Evolutionary conservation across 1,284 basidiomycete species (phyloP), one percentile per base, ranked within the genome.

Genomic region (Afroboletus lepidellus): DNA sequence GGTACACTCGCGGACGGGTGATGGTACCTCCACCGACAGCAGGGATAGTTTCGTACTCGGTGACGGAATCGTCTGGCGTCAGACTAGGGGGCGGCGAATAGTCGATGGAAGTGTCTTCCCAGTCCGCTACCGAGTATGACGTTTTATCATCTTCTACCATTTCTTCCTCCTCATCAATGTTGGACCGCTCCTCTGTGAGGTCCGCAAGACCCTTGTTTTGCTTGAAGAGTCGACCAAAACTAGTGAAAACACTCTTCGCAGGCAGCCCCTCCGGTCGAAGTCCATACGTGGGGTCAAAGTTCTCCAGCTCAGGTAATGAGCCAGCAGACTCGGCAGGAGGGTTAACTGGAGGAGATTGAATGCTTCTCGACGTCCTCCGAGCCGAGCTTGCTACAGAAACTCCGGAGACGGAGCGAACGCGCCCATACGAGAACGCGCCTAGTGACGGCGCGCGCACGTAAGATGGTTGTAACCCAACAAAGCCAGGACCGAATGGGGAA

Each of bases 221-320:
- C 1, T 74, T 72, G 56, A 90, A 92, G 9, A 93, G 74, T 38
- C 77, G 83, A n/a, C 84, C 80, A 60, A 94, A 91, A 16, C 77
- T 78, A 41, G 77, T 77, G 67, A 91, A 92, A 2, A 80, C 74
- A 56, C 83, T 85, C 67, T 88, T 90, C 2, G 76, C 74, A 0
- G 93, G 93, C 6, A 95, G 77, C 12, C 90, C 88, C 63, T 95
- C 93, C 0, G 92, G 91, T 15, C 95, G 85, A n/a, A 98, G 75
- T n/a, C 95, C 95, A 64, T 98, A 98, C 0, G 95, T 98, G 0
- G 94, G 95, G 64, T 98, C 95, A 69, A 92, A 97, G 57, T 90
- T 84, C 70, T 96, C 94, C 37, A 94, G 80, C 50, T 95, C 92
- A 2, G 90, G 85, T 56, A 60, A 47, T 8, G 84, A 79, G 12